Conservation (phyloP, 2,329 filamentous ascomycete species). For the Penicillium rolfsii region DNA sequence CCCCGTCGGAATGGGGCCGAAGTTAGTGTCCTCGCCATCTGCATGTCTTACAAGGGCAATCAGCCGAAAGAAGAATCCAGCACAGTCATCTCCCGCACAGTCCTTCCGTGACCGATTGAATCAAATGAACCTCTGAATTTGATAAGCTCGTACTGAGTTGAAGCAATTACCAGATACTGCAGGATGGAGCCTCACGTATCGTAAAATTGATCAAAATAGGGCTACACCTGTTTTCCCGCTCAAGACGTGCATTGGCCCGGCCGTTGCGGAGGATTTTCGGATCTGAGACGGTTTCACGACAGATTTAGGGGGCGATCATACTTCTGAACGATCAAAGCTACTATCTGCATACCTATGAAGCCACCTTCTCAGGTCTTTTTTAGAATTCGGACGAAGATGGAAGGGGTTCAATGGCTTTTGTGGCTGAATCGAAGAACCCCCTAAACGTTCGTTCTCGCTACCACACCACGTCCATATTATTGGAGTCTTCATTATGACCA, state of each 20-base stretch:
- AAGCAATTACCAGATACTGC: not conserved
- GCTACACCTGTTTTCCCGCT: not conserved
- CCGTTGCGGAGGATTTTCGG: constrained; percentile 13
- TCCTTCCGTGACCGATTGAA: not conserved
- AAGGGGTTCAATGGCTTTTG: not conserved
- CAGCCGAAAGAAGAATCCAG: constrained; percentile 18
- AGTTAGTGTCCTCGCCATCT: constrained; percentile 15
- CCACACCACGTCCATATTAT: not conserved
- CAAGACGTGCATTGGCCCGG: not conserved
- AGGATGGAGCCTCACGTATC: not conserved
- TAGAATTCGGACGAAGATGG: not conserved
- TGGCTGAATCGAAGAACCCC: not conserved
- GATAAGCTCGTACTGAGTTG: not conserved
- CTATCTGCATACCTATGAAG: not conserved
- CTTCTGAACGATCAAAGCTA: constrained; percentile 5
- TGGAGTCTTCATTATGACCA: not conserved
- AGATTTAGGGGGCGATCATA: constrained; percentile 5
- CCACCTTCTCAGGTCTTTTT: not conserved
- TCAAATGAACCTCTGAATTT: not conserved
- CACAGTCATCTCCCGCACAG: not conserved
- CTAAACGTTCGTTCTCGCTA: not conserved
- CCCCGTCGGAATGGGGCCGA: constrained; percentile 5
- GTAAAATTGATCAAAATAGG: not conserved
- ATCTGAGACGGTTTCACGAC: constrained; percentile 16
- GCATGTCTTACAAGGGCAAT: constrained; percentile 23